Base-by-base conservation (phyloP, 1,139 yeast species). In the Yamadazyma triangularis region DNA sequence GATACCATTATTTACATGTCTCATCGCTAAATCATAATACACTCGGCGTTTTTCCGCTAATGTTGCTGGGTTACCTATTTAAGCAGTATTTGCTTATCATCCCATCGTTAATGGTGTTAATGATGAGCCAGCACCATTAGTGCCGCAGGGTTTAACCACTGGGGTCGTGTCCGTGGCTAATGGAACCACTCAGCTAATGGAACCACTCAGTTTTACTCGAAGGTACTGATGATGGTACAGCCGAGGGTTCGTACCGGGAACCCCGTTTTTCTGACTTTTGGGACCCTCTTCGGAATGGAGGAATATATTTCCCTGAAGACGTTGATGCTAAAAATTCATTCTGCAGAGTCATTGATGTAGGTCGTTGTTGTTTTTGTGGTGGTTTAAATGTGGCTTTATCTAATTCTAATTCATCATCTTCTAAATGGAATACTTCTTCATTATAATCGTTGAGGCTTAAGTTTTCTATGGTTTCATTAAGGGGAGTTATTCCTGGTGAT, bases 271-370 rank as follows among this genome's bases (percentile, higher is more conserved):
- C 42, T 13, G 44, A 26, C 4, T 50, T 35, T 23, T 58, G 62
- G 2, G 72, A 63, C 0, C 67, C 67, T 49, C 89, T 65, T 47
- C 83, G 61, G 49, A 74, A 79, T 12, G 89, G 91, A 16, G 89
- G 89, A 26, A 82, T 60, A 45, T 82, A 82, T 48, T 78, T 79
- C 1, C 82, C 82, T 7, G 52, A 34, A 25, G 51, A 37, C 24
- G 41, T 33, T 24, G 27, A 24, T 22, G 44, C 42, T 24, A 41
- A 33, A 6, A 18, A 7, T 8, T 18, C 21, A 8, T n/a, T n/a
- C n/a, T n/a, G n/a, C n/a, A n/a, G n/a, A 12, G 41, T 40, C 26
- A 35, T 35, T 10, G 52, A 45, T 20, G 30, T 28, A 21, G 51
- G 51, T 33, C 50, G 37, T n/a, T n/a, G n/a, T n/a, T n/a, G n/a